These are phyloP conservation scores for Barbatosphaeria neglecta DNA, from an alignment of 495 filamentous ascomycete species.

Conservation along the genomic window DNA sequence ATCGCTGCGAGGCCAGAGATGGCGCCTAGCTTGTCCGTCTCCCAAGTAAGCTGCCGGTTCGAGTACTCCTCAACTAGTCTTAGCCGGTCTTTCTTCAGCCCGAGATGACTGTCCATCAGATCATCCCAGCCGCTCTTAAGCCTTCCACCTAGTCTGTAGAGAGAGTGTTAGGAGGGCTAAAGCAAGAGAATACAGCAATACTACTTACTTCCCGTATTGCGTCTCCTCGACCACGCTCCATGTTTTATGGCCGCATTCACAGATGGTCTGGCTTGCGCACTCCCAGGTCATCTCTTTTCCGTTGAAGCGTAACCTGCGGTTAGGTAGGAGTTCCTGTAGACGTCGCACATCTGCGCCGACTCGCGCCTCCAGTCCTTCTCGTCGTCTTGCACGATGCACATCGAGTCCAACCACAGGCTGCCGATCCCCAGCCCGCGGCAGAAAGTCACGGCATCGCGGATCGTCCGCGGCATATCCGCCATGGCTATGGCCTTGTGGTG, in stretches of 20 bases:
- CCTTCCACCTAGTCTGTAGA: background rate
- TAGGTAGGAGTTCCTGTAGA: background rate
- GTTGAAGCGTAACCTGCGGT: background rate
- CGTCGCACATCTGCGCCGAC: background rate
- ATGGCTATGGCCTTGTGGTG: slow-evolving; percentile 7
- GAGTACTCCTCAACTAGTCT: background rate
- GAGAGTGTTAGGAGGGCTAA: too few species aligned
- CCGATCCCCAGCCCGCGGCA: slow-evolving; percentile 9
- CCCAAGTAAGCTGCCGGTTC: background rate
- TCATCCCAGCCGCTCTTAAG: background rate
- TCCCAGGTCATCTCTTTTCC: background rate
- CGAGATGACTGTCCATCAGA: background rate
- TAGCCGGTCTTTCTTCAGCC: background rate
- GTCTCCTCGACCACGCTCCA: background rate
- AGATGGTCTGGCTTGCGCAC: background rate
- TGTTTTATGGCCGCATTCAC: background rate
- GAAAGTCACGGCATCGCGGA: slow-evolving; percentile 12
- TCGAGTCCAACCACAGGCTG: slow-evolving; percentile 24
- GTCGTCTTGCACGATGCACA: slow-evolving; percentile 18
- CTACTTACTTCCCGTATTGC: background rate
- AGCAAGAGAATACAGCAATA: background rate
- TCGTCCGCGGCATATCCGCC: slow-evolving; percentile 8
- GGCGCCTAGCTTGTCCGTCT: background rate
- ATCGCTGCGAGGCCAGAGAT: background rate
- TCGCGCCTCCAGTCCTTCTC: background rate